Evolutionary conservation across 1,139 yeast species (phyloP), one percentile per base, ranked within the genome.

Genomic region (Suhomyces taliae): DNA sequence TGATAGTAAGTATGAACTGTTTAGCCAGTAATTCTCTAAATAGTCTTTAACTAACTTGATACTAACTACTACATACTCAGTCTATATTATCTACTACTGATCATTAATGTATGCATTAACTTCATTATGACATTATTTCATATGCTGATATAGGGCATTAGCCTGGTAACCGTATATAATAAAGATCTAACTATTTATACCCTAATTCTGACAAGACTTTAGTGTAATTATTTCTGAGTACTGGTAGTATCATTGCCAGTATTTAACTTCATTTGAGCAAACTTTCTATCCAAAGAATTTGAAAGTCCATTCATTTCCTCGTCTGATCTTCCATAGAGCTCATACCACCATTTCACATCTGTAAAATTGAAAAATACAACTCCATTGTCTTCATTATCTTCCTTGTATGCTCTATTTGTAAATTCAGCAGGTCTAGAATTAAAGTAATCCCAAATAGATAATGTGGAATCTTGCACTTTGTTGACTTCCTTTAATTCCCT

Each of bases 391-490:
- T 60, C 64, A 27, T 77, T 76, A 4, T 72, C 76, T 4, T 64
- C 38, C 1, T 53, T 55, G 57, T 79, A 90, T 2, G 54, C 56
- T 9, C 66, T 68, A 60, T 87, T 89, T 1, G 74, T 64, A 60
- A 90, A 93, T 61, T 90, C 96, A n/a, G 64, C 65, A 27, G 76
- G 77, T 33, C 97, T 72, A 2, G 96, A 87, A 48, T 82, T 73
- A 69, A 93, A 93, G 61, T 93, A 90, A 65, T 90, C 96, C 99
- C 99, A 93, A 1, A 87, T 96, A 10, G 95, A 84, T 19, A 88
- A 74, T 0, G 97, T 88, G 12, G 74, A 69, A 2, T 69, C 61
- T 8, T 59, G 63, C 0, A 80, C 67, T 11, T 72, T 62, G 27
- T 73, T 66, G 0, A 59, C 53, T 29, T 59, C 56, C 29, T 66